phyloP scores from a whole-genome alignment of 148 eudicot species.

The Silene uniflora region DNA sequence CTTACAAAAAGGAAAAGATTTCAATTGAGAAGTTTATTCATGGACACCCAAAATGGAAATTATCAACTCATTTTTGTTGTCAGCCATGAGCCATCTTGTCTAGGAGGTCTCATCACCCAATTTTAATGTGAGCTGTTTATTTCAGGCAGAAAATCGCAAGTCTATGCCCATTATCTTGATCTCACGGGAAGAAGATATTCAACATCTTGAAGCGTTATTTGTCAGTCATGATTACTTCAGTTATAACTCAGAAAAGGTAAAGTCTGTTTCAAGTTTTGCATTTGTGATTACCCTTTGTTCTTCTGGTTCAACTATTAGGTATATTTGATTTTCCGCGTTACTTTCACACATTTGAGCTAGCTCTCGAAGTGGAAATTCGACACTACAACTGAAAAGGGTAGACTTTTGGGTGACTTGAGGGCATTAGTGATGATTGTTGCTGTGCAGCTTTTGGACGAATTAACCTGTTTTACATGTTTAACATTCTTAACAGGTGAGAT shows the following conservation, averaged over 20 bases:
- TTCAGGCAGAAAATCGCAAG: slow-evolving; percentile 63
- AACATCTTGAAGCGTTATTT: slow-evolving; percentile 50
- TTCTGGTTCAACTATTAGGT: not conserved
- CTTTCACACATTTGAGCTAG: not conserved
- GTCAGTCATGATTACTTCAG: slow-evolving; percentile 53
- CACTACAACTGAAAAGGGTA: not conserved
- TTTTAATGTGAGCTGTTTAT: slow-evolving; percentile 8
- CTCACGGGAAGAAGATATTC: slow-evolving; percentile 44
- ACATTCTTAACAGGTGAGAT: slow-evolving; percentile 53
- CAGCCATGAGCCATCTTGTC: not conserved
- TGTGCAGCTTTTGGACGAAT: no score
- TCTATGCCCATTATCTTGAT: slow-evolving; percentile 62
- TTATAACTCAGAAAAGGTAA: slow-evolving; percentile 67
- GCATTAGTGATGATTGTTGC: no score
- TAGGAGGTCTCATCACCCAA: slow-evolving; percentile 1
- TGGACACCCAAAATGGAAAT: no score
- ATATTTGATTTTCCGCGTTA: not conserved
- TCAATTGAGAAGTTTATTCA: no score
- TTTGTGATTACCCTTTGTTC: not conserved
- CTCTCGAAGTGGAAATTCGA: not conserved
- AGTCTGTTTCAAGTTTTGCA: slow-evolving; percentile 10
- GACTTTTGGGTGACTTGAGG: no score
- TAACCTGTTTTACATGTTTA: not conserved
- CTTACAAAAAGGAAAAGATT: no score
- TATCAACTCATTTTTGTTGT: no score